Evolutionary conservation across 2,329 filamentous ascomycete genomes (phyloP).

Genomic region (Setomelanomma holmii): DNA sequence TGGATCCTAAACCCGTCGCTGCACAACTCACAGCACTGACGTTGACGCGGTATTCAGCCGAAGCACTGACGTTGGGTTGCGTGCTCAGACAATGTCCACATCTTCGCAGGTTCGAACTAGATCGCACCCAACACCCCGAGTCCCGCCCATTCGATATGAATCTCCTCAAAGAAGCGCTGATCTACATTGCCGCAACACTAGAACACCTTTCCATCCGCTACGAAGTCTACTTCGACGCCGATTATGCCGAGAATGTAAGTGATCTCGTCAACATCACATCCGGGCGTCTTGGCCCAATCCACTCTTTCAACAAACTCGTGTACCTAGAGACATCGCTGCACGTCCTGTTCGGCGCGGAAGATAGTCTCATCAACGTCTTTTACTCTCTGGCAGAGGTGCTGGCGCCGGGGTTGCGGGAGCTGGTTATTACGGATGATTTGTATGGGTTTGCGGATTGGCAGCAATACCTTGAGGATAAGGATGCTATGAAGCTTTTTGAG

Average conservation of each 20-base stretch:
- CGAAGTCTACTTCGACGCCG: background rate
- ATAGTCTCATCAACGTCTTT: background rate
- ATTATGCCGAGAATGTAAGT: background rate
- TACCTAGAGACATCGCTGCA: background rate
- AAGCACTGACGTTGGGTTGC: background rate
- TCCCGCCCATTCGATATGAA: background rate
- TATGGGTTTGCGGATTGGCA: constrained; percentile 1
- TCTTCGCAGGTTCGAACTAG: background rate
- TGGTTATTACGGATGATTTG: constrained; percentile 6
- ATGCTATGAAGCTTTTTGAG: background rate
- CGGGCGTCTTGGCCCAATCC: background rate
- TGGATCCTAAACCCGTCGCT: no score
- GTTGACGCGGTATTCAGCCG: background rate
- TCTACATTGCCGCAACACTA: background rate
- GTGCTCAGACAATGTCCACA: background rate
- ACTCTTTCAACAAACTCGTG: background rate
- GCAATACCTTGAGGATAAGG: constrained; percentile 1
- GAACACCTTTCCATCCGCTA: background rate
- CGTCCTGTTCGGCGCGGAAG: background rate
- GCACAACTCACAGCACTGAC: background rate
- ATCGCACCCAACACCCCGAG: background rate
- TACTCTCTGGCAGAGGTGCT: background rate
- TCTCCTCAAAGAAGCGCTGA: background rate
- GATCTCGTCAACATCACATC: background rate
- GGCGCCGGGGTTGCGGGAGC: background rate